Conservation (phyloP, 2,329 filamentous ascomycete genomes). For the Xylariaceae sp. region DNA sequence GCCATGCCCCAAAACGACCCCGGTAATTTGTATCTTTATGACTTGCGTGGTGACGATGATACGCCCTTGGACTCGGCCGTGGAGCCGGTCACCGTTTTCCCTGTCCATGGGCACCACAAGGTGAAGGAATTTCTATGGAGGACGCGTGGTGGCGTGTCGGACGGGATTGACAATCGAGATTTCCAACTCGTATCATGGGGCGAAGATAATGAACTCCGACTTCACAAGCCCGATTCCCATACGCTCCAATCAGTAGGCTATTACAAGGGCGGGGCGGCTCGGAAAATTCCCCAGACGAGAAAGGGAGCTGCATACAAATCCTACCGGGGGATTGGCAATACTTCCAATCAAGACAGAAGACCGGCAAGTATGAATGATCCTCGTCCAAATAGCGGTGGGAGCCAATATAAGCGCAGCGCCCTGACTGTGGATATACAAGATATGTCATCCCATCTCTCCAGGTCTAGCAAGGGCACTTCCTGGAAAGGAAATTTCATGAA, state of each 20-base stretch:
- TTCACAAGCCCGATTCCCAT: slow-evolving; percentile 65
- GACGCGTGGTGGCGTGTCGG: slow-evolving; percentile 61
- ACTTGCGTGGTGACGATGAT: slow-evolving; percentile 49
- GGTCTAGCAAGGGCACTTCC: slow-evolving; percentile 33
- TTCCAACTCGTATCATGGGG: slow-evolving; percentile 95
- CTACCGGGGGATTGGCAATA: slow-evolving; percentile 67
- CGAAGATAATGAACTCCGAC: slow-evolving; percentile 72
- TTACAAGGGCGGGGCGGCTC: slow-evolving; percentile 60
- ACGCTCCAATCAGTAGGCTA: slow-evolving; percentile 66
- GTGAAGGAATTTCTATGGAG: slow-evolving; percentile 93
- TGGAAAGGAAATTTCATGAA: slow-evolving; percentile 58
- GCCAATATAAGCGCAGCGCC: slow-evolving; percentile 40
- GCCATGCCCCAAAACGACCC: slow-evolving; percentile 91
- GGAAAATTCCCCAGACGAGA: slow-evolving; percentile 69
- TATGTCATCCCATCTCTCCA: slow-evolving; percentile 36
- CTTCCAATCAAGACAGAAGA: slow-evolving; percentile 51
- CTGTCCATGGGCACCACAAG: slow-evolving; percentile 58
- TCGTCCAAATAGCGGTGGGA: slow-evolving; percentile 41
- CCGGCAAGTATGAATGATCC: slow-evolving; percentile 57
- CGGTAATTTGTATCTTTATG: slow-evolving; percentile 78
- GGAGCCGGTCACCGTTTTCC: slow-evolving; percentile 52
- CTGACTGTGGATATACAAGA: slow-evolving; percentile 42
- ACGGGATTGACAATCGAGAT: slow-evolving; percentile 74
- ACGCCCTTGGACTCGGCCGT: slow-evolving; percentile 40
- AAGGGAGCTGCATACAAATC: slow-evolving; percentile 80